These are phyloP conservation scores for Fremontodendron californicum DNA, from an alignment of 345 rosid genomes.

Conservation along the genomic window DNA sequence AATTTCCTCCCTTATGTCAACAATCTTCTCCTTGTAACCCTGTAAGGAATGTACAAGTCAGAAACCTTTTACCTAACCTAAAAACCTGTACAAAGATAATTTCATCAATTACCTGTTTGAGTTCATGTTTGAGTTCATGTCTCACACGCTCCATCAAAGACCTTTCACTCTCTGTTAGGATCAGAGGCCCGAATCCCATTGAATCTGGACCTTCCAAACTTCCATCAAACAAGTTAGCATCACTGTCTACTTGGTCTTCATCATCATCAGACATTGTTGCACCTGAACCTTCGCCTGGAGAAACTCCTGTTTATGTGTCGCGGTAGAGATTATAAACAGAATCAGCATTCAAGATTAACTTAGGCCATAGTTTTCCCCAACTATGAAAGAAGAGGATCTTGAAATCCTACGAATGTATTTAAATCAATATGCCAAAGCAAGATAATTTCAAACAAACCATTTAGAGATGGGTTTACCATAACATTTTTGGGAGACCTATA, in stretches of 20 bases:
- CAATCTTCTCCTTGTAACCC: slow-evolving; percentile 97
- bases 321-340: neutral
- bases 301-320: slow-evolving; percentile 57
- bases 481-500: too few relatives aligned
- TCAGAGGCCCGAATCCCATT: slow-evolving; percentile 90
- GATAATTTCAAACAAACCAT: too few relatives aligned
- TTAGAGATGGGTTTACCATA: too few relatives aligned
- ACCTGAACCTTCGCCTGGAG: slow-evolving; percentile 94
- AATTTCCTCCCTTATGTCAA: slow-evolving; percentile 94
- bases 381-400: too few relatives aligned
- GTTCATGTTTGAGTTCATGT: slow-evolving; percentile 90
- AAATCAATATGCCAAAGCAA: too few relatives aligned
- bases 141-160: slow-evolving; percentile 97
- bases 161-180: slow-evolving; percentile 92
- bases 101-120: slow-evolving; percentile 67
- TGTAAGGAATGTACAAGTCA: slow-evolving; percentile 16
- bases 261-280: slow-evolving; percentile 99
- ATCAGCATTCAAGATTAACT: neutral
- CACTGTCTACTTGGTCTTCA: slow-evolving; percentile 95
- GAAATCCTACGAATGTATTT: too few relatives aligned
- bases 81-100: neutral
- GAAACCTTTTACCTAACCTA: neutral
- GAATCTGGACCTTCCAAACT: slow-evolving; percentile 65
- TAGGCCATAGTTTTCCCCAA: too few relatives aligned
- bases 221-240: slow-evolving; percentile 74